Evolutionary conservation across 805 yeast species (phyloP), one percentile per base, ranked within the genome.

Genomic region (Cyberlindnera mrakii): DNA sequence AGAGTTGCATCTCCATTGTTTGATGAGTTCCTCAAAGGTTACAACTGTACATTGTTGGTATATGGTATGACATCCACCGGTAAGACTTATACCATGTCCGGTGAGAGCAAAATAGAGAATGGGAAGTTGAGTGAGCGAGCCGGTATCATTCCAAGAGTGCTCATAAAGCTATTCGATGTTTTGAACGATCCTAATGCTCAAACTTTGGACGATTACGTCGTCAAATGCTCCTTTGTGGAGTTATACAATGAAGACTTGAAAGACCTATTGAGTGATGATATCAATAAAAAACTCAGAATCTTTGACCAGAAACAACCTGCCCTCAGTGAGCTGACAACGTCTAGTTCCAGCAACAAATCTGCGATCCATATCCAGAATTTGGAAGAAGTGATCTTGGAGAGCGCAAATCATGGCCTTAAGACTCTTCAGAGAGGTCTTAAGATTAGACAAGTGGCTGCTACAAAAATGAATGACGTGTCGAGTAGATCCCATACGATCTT

Each of bases 1-100:
- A 75, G 75, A 20, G 82, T 82, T 16, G 95, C 90, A 0, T 65
- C 72, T 29, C 81, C 81, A 11, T 62, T 80, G 42, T 71, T 82
- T 39, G 70, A 73, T 20, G 96, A 90, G 48, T 74, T 88, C 46
- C 64, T 88, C 44, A 66, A 72, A 41, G 95, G 91, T 17, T 84
- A 81, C 58, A 87, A 86, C 58, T 87, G 89, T 51, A 84, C 96
- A 0, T 73, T 87, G 25, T 70, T 88, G 51, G 95, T 93, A 0
- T 89, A 89, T 63, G 96, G 96, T 5, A 95, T 87, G 72, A 88
- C 96, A 0, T 93, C 96, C 1, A 85, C 95, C 0, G 96, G 96
- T 20, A 88, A 87, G 55, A 87, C 96, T 0, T 80, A 79, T 57
- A 71, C 85, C 11, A 79, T 80, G 93, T 78, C 85, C 2, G 95